Evolutionary conservation across 352 stramenopile species (phyloP), one percentile per base, ranked within the genome.

Genomic region (Globisporangium splendens): DNA sequence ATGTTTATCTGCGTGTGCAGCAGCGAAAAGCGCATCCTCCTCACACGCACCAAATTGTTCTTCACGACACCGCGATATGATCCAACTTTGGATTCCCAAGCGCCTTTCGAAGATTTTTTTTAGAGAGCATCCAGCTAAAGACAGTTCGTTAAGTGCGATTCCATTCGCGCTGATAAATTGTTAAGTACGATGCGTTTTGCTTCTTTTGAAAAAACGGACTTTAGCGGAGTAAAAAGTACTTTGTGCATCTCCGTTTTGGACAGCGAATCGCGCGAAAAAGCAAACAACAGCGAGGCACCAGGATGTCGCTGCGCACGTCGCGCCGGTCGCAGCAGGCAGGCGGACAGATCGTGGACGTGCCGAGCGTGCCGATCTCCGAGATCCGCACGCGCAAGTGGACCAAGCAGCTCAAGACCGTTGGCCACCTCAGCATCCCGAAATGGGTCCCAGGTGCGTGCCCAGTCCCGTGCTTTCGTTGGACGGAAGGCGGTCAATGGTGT

Each of bases 301-400:
- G n/a, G 43, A 89, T 91, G 78, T 88, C 78, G 38, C 62, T 79
- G 33, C 70, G 80, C 12, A 65, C 60, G 22, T 70, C 68, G 59
- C 72, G 77, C 3, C 59, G 77, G 14, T 65, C 64, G 20, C 18
- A 15, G 33, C 59, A 75, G 24, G 66, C 61, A 35, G 69, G 64
- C 24, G 68, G 63, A 38, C 65, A 66, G 13, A 24, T 43, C 15
- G 41, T 59, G 52, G 71, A 69, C 15, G 69, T 70, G 14, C 75
- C 77, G 10, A 65, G 70, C 57, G 72, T 70, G 3, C 77, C 80
- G 15, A 83, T 88, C 47, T 64, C 75, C 13, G 79, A 91, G 47
- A 83, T 92, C 63, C 83, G 78, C 52, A 70, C 65, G 54, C 77
- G 83, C 61, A 92, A 89, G 71, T 92, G 83, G 83, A 81, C 58